These are phyloP conservation scores for Malus fusca DNA, from an alignment of 306 rosid species.

Conservation along the genomic window DNA sequence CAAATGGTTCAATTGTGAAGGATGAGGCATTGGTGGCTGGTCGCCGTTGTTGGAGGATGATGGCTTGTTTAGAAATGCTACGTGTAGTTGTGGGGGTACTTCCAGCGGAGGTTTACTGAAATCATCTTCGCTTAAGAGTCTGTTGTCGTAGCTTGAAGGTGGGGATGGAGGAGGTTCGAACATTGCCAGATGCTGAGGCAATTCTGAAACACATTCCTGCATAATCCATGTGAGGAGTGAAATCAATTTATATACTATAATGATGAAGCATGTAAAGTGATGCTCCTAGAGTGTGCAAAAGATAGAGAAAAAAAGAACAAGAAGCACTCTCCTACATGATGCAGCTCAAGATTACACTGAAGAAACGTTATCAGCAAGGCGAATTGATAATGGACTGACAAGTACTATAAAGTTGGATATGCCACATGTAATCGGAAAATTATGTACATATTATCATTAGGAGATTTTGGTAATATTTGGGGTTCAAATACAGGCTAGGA, in stretches of 20 bases:
- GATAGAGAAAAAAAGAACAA: not conserved
- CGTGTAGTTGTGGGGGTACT: conserved; percentile 61
- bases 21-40: conserved; percentile 23
- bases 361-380: not conserved
- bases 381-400: not conserved
- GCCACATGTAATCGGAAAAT: not conserved
- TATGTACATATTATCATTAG: not conserved
- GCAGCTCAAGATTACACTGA: not conserved
- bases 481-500: not conserved
- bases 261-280: not conserved
- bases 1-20: conserved; percentile 64
- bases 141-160: conserved; percentile 68
- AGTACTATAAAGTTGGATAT: not conserved
- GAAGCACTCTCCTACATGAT: not conserved
- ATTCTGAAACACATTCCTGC: conserved; percentile 54
- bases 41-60: conserved; percentile 29
- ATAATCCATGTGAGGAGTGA: not conserved
- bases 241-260: not conserved
- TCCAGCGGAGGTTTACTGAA: conserved; percentile 69
- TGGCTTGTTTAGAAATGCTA: conserved; percentile 24
- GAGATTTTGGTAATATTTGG: not conserved
- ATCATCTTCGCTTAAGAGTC: conserved; percentile 44
- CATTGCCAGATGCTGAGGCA: conserved; percentile 30
- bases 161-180: conserved; percentile 68
- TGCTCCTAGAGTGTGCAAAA: not conserved